Base-by-base conservation (phyloP, 345 rosid species). In the Cardamine occulta region DNA sequence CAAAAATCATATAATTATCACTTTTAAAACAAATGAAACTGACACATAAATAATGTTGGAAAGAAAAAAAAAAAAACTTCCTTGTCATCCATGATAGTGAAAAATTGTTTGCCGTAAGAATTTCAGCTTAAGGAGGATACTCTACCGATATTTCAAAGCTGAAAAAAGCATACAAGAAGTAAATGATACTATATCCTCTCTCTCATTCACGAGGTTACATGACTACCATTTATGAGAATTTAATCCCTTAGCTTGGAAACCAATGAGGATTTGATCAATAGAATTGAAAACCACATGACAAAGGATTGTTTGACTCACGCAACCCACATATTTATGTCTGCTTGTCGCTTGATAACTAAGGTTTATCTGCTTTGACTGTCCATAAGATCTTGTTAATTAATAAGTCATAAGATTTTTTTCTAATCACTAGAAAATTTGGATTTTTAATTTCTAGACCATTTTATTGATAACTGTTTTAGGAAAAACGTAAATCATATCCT, bases 291-390 rank as follows among this genome's bases (percentile, higher is more conserved):
- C 42, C 49, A 74, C 59, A 66, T 66, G 66, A 66, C 34, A 56
- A 65, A 67, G 54, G 68, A 39, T 68, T 23, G 35, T 59, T 13
- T 39, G 68, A 42, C 74, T 52, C 57, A 69, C 24, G 65, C 74
- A 68, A 53, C 9, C 70, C 57, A 61, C 74, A 42, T 53, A 76
- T 69, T 62, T 61, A 76, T 69, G 48, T 42, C 62, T 53, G 34
- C 70, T 63, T 75, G 67, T 54, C 40, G 34, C 70, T 63, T 75
- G 67, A 67, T 57, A 8, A 35, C 13, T 57, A 26, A 34, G 13
- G 39, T 66, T 67, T 74, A 35, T 74, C 73, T 66, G 37, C 29
- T 55, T 66, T 71, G 58, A 34, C 9, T 18, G 32, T 26, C 12
- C 17, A 54, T 40, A 19, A 12, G 9, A 63, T 64, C 31, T 21